phyloP scores from a whole-genome alignment of 2,329 filamentous ascomycete species.

The Penicillium sclerotiorum region DNA sequence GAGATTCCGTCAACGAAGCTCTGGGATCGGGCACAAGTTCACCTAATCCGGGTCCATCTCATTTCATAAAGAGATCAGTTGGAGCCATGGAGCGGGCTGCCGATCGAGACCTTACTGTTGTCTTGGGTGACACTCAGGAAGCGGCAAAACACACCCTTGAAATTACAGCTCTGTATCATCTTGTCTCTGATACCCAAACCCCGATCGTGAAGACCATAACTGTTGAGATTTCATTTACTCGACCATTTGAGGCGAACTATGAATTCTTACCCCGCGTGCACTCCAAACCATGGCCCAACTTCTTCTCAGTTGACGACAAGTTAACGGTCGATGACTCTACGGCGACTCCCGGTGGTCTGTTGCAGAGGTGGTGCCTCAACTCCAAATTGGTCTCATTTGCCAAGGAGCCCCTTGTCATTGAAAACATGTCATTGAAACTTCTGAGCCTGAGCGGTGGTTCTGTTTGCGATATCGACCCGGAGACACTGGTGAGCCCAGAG shows the following conservation, averaged over 20 bases:
- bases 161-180: slow-evolving; percentile 74
- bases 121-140: slow-evolving; percentile 57
- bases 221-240: slow-evolving; percentile 71
- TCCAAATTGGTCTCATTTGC: slow-evolving; percentile 77
- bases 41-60: slow-evolving; percentile 30
- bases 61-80: slow-evolving; percentile 37
- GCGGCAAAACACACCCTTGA: slow-evolving; percentile 67
- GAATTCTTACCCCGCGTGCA: slow-evolving; percentile 81
- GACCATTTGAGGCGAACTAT: slow-evolving; percentile 90
- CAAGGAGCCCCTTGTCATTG: slow-evolving; percentile 60
- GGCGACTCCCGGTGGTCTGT: slow-evolving; percentile 61
- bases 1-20: slow-evolving; percentile 27
- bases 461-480: slow-evolving; percentile 52
- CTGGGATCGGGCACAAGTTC: slow-evolving; percentile 27
- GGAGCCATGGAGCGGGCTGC: slow-evolving; percentile 38
- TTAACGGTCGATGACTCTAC: slow-evolving; percentile 30
- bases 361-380: slow-evolving; percentile 78
- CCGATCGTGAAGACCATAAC: slow-evolving; percentile 74
- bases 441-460: slow-evolving; percentile 65
- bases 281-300: slow-evolving; percentile 78
- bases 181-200: slow-evolving; percentile 78
- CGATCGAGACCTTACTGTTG: slow-evolving; percentile 36
- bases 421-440: slow-evolving; percentile 67
- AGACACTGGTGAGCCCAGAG: slow-evolving; percentile 36
- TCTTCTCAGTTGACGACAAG: slow-evolving; percentile 67